Evolutionary conservation across 768 basidiomycete species (phyloP).

Genomic region (Auriculariales sp.): DNA sequence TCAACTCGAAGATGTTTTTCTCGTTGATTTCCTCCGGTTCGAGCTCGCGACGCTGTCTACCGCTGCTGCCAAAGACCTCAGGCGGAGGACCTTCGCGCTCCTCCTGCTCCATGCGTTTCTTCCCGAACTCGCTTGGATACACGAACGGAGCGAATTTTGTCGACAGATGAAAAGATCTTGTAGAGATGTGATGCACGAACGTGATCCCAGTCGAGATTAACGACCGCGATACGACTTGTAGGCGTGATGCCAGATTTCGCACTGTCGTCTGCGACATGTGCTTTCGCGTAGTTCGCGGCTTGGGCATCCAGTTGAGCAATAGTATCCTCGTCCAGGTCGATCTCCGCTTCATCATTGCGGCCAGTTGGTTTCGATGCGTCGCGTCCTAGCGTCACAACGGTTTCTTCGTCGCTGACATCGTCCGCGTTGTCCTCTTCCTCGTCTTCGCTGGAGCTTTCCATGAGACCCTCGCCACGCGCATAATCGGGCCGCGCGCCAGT

Average conservation of each 20-base stretch:
- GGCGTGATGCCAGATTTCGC: too few species aligned
- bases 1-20: conserved; percentile 47
- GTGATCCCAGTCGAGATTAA: conserved; percentile 98
- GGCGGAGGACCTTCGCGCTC: conserved; percentile 82
- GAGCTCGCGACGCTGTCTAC: conserved; percentile 18
- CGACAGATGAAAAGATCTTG: conserved; percentile 85
- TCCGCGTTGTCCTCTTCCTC: conserved; percentile 17
- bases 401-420: conserved; percentile 32
- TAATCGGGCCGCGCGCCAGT: conserved; percentile 44
- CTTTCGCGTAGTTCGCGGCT: conserved; percentile 44
- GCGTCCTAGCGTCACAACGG: conserved; percentile 35
- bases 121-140: conserved; percentile 93
- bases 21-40: conserved; percentile 48
- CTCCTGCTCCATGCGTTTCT: conserved; percentile 70
- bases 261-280: too few species aligned
- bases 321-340: conserved; percentile 66
- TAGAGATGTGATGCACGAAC: conserved; percentile 79
- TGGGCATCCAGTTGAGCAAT: conserved; percentile 63
- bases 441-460: conserved; percentile 70
- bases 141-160: conserved; percentile 67
- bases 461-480: conserved; percentile 76
- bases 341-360: conserved; percentile 36
- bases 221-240: conserved; percentile 70
- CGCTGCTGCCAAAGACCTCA: conserved; percentile 56
- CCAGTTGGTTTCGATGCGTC: conserved; percentile 28